phyloP scores from a whole-genome alignment of 805 yeast genomes.

The Myxozyma monticola region DNA sequence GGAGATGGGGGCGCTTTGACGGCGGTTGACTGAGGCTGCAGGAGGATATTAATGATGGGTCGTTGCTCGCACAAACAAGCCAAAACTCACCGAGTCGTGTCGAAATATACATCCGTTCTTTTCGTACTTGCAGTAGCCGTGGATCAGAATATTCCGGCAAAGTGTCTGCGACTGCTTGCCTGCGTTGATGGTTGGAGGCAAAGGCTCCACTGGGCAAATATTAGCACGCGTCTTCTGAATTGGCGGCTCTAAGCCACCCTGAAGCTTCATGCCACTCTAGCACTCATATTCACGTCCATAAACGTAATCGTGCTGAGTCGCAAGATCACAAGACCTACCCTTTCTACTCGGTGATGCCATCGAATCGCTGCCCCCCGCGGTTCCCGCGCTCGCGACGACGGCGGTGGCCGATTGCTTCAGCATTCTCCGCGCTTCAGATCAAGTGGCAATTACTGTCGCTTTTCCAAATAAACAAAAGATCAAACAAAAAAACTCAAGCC shows the following conservation, averaged over 20 bases:
- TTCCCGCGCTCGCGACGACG: slow-evolving; percentile 4
- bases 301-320: background rate
- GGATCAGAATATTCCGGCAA: slow-evolving; percentile 79
- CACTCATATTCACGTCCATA: background rate
- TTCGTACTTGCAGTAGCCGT: slow-evolving; percentile 85
- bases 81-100: slow-evolving; percentile 51
- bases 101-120: slow-evolving; percentile 84
- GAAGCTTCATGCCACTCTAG: background rate
- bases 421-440: too few relatives aligned
- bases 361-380: background rate
- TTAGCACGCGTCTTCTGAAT: background rate
- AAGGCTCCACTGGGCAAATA: slow-evolving; percentile 10
- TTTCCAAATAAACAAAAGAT: too few relatives aligned
- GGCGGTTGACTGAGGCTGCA: too few relatives aligned
- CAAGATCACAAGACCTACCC: background rate
- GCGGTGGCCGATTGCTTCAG: slow-evolving; percentile 14
- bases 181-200: slow-evolving; percentile 28
- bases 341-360: slow-evolving; percentile 9
- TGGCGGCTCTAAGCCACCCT: background rate
- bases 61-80: too few relatives aligned
- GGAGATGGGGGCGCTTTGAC: too few relatives aligned
- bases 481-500: too few relatives aligned
- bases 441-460: too few relatives aligned
- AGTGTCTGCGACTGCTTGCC: slow-evolving; percentile 48
- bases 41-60: too few relatives aligned